Conservation (phyloP, 2,329 filamentous ascomycete species). For the Xylaria sp. region DNA sequence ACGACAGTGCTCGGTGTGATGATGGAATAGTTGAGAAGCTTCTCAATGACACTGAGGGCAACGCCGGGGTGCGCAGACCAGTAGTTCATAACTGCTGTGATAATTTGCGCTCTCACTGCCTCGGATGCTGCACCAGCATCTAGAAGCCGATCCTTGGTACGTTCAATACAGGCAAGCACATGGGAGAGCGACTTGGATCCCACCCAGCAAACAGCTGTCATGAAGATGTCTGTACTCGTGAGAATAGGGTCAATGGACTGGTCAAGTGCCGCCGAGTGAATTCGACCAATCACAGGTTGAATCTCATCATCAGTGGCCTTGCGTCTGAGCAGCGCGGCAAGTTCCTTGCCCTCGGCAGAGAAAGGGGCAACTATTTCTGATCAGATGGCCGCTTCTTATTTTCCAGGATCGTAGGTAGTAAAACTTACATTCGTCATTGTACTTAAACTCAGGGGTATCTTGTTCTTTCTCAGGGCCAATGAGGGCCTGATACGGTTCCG, state of each 20-base stretch:
- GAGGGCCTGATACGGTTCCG: conserved; percentile 72
- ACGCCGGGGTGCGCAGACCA: conserved; percentile 91
- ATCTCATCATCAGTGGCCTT: conserved; percentile 85
- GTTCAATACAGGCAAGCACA: conserved; percentile 90
- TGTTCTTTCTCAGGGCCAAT: conserved; percentile 87
- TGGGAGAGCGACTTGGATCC: conserved; percentile 95
- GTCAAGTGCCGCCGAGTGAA: conserved; percentile 71
- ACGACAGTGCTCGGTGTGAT: conserved; percentile 79
- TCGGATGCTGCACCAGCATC: conserved; percentile 71
- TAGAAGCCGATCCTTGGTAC: conserved; percentile 82
- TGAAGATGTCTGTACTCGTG: conserved; percentile 86
- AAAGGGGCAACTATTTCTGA: conserved; percentile 64
- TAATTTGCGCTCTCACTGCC: conserved; percentile 77
- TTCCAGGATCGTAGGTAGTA: conserved; percentile 3
- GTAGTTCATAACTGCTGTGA: conserved; percentile 83
- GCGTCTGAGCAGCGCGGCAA: conserved; percentile 71
- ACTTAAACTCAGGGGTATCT: conserved; percentile 96
- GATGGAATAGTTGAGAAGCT: conserved; percentile 95
- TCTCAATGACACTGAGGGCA: conserved; percentile 89
- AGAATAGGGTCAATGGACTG: conserved; percentile 72
- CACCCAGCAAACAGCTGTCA: conserved; percentile 88
- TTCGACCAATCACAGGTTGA: conserved; percentile 71
- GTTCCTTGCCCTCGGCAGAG: conserved; percentile 73
- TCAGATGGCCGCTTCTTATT: conserved; percentile 8
- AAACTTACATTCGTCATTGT: conserved; percentile 64